Evolutionary conservation across 2,329 filamentous ascomycete species (phyloP).

Genomic region (Aspergillus pseudoterreus): DNA sequence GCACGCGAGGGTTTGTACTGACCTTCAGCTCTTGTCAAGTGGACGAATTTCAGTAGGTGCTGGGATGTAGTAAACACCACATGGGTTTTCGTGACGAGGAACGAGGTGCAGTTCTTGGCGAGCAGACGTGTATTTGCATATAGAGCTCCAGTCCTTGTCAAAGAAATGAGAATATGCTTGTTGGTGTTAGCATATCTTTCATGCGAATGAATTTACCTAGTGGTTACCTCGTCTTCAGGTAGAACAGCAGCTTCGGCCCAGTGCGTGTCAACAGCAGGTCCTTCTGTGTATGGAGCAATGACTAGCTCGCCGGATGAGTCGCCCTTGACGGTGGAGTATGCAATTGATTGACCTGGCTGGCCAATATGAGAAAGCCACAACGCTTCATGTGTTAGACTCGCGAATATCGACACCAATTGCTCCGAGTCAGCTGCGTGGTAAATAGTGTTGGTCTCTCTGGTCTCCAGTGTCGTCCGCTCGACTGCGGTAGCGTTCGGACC

Average conservation of each 20-base stretch:
- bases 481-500: constrained; percentile 28
- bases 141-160: constrained; percentile 72
- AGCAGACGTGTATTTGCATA: constrained; percentile 73
- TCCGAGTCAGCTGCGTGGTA: constrained; percentile 31
- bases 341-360: constrained; percentile 21
- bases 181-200: constrained; percentile 11
- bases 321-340: constrained; percentile 29
- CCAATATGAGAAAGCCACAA: constrained; percentile 36
- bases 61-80: constrained; percentile 89
- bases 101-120: constrained; percentile 88
- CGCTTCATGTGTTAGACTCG: constrained; percentile 30
- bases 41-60: constrained; percentile 90
- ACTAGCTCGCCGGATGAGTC: constrained; percentile 14
- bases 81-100: constrained; percentile 74
- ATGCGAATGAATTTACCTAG: background rate
- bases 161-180: constrained; percentile 54
- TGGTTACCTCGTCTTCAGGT: constrained; percentile 38
- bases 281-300: constrained; percentile 26
- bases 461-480: constrained; percentile 33
- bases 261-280: constrained; percentile 33
- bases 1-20: constrained; percentile 20
- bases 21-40: constrained; percentile 67
- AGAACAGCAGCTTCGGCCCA: constrained; percentile 37
- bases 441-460: constrained; percentile 25
- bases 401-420: constrained; percentile 35